Evolutionary conservation across 768 basidiomycete species (phyloP).

Genomic region (Termitomyces sp.): DNA sequence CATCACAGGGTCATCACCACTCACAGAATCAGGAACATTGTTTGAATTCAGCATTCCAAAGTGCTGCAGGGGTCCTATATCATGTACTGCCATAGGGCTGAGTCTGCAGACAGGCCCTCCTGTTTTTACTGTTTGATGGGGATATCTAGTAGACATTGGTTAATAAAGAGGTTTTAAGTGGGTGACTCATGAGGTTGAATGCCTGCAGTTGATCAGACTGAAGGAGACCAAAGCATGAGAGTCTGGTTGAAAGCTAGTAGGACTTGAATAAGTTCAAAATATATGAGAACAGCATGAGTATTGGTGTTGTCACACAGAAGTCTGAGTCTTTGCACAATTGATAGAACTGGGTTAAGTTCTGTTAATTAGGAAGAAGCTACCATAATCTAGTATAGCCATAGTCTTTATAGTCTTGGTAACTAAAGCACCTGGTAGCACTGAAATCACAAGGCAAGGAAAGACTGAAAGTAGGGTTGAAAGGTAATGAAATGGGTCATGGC

Average conservation of each 20-base stretch:
- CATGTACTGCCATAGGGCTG: not conserved
- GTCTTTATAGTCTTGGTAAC: too few species aligned
- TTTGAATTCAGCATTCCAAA: too few species aligned
- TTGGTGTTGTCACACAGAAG: too few species aligned
- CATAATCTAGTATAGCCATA: too few species aligned
- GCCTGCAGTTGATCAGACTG: conserved; percentile 2
- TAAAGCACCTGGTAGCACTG: too few species aligned
- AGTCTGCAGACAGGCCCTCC: not conserved
- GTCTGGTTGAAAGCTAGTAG: not conserved
- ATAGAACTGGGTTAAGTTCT: too few species aligned
- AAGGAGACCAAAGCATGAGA: not conserved
- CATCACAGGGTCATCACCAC: not conserved
- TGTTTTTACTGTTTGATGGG: not conserved
- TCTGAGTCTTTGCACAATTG: too few species aligned
- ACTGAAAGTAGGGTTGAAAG: too few species aligned
- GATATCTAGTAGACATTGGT: not conserved
- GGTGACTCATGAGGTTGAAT: not conserved
- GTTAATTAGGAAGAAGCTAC: too few species aligned
- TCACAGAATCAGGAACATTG: too few species aligned
- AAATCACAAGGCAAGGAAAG: too few species aligned
- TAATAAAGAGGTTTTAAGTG: not conserved
- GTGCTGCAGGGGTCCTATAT: not conserved
- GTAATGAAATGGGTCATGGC: too few species aligned
- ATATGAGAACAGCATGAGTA: not conserved
- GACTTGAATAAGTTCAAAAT: not conserved